Conservation (phyloP, 352 stramenopile genomes). For the Pythium phragmiticola region DNA sequence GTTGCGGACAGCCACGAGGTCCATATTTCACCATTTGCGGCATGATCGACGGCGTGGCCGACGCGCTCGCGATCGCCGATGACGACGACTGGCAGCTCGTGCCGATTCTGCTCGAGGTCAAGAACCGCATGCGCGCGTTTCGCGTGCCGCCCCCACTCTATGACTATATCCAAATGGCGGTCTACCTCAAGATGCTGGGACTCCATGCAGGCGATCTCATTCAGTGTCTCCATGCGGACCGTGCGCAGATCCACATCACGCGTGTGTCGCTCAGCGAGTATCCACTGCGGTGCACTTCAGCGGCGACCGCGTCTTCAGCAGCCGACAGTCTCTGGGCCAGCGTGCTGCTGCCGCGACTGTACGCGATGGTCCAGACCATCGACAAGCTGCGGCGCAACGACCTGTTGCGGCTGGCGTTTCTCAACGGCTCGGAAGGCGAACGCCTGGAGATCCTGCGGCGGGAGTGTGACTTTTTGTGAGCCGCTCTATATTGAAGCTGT, state of each 20-base stretch:
- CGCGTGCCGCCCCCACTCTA: constrained; percentile 57
- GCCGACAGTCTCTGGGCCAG: constrained; percentile 48
- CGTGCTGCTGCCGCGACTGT: constrained; percentile 66
- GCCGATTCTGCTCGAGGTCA: constrained; percentile 72
- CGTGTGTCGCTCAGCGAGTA: constrained; percentile 43
- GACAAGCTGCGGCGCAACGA: constrained; percentile 52
- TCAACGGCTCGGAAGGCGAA: constrained; percentile 52
- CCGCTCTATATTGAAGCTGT: background rate
- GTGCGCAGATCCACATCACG: constrained; percentile 51
- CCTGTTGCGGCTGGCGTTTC: constrained; percentile 51
- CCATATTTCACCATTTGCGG: constrained; percentile 71
- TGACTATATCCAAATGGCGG: constrained; percentile 74
- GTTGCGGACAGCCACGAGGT: background rate
- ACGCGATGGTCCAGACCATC: constrained; percentile 45
- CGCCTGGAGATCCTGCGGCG: constrained; percentile 43
- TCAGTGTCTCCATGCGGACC: constrained; percentile 56
- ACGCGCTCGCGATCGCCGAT: constrained; percentile 47
- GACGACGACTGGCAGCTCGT: constrained; percentile 64
- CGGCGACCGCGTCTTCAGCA: background rate
- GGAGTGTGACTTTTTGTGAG: constrained; percentile 62
- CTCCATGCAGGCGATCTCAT: constrained; percentile 64
- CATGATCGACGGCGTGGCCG: constrained; percentile 77
- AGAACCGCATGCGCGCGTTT: constrained; percentile 71
- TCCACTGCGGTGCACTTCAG: constrained; percentile 28
- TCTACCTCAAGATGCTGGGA: constrained; percentile 83